These are phyloP conservation scores for Tetraselmis striata DNA, from an alignment of 139 green algal genomes.

Conservation along the genomic window DNA sequence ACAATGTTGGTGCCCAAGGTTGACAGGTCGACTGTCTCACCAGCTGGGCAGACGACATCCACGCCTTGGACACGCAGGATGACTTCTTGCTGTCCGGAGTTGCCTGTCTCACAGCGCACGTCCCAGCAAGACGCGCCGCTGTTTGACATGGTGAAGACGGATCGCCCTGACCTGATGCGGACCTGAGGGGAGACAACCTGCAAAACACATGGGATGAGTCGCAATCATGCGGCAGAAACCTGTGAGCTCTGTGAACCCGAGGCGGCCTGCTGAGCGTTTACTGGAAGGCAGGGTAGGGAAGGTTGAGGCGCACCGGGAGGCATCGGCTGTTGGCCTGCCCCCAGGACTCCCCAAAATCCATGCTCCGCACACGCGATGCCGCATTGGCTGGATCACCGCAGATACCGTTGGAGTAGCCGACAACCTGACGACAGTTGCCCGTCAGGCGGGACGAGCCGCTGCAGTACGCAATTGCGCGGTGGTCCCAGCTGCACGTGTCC, in stretches of 20 bases:
- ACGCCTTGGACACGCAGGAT: not conserved
- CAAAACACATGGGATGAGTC: too few relatives aligned
- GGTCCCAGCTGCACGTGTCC: not conserved
- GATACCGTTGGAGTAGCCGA: not conserved
- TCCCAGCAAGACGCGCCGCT: slow-evolving; percentile 1
- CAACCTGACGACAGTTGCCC: not conserved
- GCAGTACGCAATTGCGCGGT: slow-evolving; percentile 1
- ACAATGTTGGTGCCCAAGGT: not conserved
- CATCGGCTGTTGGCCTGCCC: not conserved
- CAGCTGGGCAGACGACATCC: slow-evolving; percentile 1
- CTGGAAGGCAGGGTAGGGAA: too few relatives aligned
- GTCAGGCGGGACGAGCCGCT: slow-evolving; percentile 1
- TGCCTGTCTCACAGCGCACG: not conserved
- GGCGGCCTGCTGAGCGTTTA: too few relatives aligned
- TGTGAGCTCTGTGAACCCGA: not conserved
- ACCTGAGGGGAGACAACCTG: not conserved
- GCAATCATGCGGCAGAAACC: too few relatives aligned
- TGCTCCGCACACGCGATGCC: not conserved
- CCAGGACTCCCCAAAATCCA: not conserved
- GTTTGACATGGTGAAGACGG: slow-evolving; percentile 1
- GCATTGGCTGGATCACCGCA: not conserved
- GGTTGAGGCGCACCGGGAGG: not conserved
- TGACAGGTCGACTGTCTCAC: slow-evolving; percentile 1
- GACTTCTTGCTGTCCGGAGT: not conserved
- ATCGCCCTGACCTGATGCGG: not conserved